A percentile compares a stretch with the other conserved stretches of the same genome.
Evolutionary conservation across 441 rosid species (phyloP).

Genomic region (Bocquillonia castaneifolia): DNA sequence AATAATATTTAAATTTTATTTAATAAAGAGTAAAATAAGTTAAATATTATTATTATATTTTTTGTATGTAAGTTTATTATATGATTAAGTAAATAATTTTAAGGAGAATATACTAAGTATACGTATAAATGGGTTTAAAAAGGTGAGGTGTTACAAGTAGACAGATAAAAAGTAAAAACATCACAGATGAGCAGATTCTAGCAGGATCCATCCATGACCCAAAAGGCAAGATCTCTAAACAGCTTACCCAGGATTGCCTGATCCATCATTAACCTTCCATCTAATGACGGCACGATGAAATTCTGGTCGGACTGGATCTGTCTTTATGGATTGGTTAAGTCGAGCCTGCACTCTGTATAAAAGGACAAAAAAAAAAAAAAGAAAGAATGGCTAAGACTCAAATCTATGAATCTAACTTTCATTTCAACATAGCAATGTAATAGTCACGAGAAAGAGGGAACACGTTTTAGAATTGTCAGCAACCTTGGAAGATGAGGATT

Average conservation of each 20-base stretch:
- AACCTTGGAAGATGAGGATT: slow-evolving; percentile 73
- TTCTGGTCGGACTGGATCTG: slow-evolving; percentile 60
- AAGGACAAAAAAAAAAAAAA: slow-evolving; percentile 18
- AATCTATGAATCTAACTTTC: slow-evolving; percentile 6
- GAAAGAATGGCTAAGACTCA: slow-evolving; percentile 2
- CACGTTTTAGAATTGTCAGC: slow-evolving; percentile 27
- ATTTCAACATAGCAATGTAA: slow-evolving; percentile 5
- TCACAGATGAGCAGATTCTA: not conserved
- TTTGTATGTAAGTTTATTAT: too few relatives aligned
- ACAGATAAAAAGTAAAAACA: not conserved
- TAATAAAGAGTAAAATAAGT: too few relatives aligned
- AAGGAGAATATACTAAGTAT: too few relatives aligned
- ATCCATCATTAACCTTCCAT: slow-evolving; percentile 81
- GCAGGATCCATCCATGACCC: slow-evolving; percentile 15
- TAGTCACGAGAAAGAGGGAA: slow-evolving; percentile 14
- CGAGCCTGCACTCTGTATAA: slow-evolving; percentile 63
- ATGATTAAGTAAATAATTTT: too few relatives aligned
- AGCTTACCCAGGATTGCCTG: slow-evolving; percentile 78
- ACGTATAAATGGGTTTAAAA: too few relatives aligned
- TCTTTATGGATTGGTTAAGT: slow-evolving; percentile 58
- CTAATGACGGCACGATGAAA: slow-evolving; percentile 71
- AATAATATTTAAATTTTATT: too few relatives aligned
- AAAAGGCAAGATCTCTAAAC: slow-evolving; percentile 18
- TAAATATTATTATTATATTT: too few relatives aligned
- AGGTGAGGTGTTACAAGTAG: too few relatives aligned